phyloP scores from a whole-genome alignment of 108 stramenopile genomes.

The Heterococcus sp. region DNA sequence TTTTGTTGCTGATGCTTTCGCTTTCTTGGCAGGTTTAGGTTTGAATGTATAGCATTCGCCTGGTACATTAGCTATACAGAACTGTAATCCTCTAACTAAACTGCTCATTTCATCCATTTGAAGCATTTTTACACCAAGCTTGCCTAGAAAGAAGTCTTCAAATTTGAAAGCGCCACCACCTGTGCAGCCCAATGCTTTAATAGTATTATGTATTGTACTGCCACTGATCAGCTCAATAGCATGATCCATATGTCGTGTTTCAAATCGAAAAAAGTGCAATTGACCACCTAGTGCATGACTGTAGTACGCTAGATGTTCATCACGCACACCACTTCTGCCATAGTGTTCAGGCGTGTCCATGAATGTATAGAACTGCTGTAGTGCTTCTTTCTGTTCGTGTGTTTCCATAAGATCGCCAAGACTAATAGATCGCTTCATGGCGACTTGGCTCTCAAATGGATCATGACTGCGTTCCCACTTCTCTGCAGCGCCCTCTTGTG shows the following conservation, averaged over 20 bases:
- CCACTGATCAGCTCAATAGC: slow-evolving; percentile 82
- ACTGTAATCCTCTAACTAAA: slow-evolving; percentile 93
- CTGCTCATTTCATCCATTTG: slow-evolving; percentile 93
- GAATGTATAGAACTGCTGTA: slow-evolving; percentile 37
- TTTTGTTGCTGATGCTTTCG: background rate
- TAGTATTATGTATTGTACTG: slow-evolving; percentile 53
- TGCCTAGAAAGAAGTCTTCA: slow-evolving; percentile 71
- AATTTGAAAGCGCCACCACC: slow-evolving; percentile 98
- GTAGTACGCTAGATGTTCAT: slow-evolving; percentile 79
- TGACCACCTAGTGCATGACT: slow-evolving; percentile 79
- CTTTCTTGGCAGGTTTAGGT: slow-evolving; percentile 47
- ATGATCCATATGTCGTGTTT: slow-evolving; percentile 81
- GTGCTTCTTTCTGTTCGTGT: slow-evolving; percentile 40
- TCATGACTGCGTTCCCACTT: background rate
- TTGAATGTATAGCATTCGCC: slow-evolving; percentile 95
- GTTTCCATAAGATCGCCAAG: slow-evolving; percentile 42
- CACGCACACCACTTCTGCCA: slow-evolving; percentile 70
- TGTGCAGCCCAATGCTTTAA: slow-evolving; percentile 64
- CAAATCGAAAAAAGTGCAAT: slow-evolving; percentile 93
- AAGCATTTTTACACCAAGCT: slow-evolving; percentile 78
- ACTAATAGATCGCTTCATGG: slow-evolving; percentile 38
- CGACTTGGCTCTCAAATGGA: slow-evolving; percentile 8
- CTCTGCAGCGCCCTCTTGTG: background rate
- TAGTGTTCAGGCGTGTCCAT: slow-evolving; percentile 47
- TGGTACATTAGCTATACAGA: slow-evolving; percentile 78